Evolutionary conservation across 179 eudicot genomes (phyloP).

Genomic region (Carnegiea gigantea): DNA sequence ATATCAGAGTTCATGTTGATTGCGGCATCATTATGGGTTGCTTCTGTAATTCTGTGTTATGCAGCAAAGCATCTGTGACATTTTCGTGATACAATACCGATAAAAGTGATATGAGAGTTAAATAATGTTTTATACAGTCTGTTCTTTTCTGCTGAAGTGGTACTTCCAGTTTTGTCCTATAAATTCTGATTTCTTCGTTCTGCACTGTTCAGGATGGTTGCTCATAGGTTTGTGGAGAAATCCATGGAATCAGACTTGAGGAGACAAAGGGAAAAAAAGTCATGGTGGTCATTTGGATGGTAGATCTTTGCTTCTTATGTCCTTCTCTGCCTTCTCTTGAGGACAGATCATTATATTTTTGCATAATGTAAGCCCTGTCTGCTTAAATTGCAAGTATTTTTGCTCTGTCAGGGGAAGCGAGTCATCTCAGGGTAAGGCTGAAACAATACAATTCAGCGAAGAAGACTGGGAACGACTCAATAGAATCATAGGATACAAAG

Average conservation of each 20-base stretch:
- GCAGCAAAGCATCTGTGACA: not conserved
- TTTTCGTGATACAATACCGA: not conserved
- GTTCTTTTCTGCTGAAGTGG: not conserved
- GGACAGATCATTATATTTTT: not conserved
- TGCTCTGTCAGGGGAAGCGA: conserved; percentile 57
- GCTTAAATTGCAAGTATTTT: conserved; percentile 17
- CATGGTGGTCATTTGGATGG: conserved; percentile 99
- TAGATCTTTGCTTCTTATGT: conserved; percentile 21
- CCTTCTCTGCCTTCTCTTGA: conserved; percentile 1
- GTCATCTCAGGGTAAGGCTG: conserved; percentile 60
- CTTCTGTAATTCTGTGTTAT: not conserved
- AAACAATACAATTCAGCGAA: conserved; percentile 57
- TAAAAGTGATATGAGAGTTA: not conserved
- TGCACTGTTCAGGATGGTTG: conserved; percentile 62
- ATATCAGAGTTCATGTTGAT: not conserved
- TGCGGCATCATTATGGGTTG: not conserved
- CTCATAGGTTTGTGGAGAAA: conserved; percentile 91
- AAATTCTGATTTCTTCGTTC: not conserved
- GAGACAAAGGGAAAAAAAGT: conserved; percentile 68
- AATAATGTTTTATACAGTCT: not conserved
- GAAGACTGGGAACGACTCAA: conserved; percentile 91
- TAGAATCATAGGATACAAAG: conserved; percentile 87
- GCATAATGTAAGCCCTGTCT: conserved; percentile 5
- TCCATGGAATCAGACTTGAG: conserved; percentile 59
- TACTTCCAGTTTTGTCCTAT: not conserved